These are phyloP conservation scores for Glarea lozoyensis DNA, from an alignment of 495 filamentous ascomycete genomes.

Conservation along the genomic window DNA sequence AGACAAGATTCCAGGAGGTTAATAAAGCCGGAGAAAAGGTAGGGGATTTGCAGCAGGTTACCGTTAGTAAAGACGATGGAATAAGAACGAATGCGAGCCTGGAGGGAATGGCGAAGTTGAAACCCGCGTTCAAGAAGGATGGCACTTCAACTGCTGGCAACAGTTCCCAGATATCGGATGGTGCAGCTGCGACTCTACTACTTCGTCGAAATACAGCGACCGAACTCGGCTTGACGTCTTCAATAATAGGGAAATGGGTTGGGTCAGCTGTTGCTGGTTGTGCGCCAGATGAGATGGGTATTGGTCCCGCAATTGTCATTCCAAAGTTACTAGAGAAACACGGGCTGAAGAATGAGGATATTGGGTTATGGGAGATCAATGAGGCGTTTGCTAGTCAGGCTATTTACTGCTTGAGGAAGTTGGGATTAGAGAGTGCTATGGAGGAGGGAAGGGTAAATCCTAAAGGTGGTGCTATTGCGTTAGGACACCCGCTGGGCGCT, in stretches of 20 bases:
- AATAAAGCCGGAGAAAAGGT: slow-evolving; percentile 51
- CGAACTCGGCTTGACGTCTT: slow-evolving; percentile 55
- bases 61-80: slow-evolving; percentile 71
- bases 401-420: slow-evolving; percentile 65
- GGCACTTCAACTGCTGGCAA: slow-evolving; percentile 82
- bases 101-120: slow-evolving; percentile 66
- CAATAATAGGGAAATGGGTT: slow-evolving; percentile 74
- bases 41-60: slow-evolving; percentile 36
- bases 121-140: slow-evolving; percentile 69
- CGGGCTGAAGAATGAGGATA: slow-evolving; percentile 55
- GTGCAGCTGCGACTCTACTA: slow-evolving; percentile 72
- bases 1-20: slow-evolving; percentile 54
- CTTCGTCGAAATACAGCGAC: slow-evolving; percentile 79
- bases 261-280: slow-evolving; percentile 65
- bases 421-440: slow-evolving; percentile 55
- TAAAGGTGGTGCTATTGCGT: slow-evolving; percentile 85
- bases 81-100: slow-evolving; percentile 56
- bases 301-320: slow-evolving; percentile 79
- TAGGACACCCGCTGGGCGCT: slow-evolving; percentile 88
- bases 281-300: slow-evolving; percentile 85
- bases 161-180: slow-evolving; percentile 78
- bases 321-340: slow-evolving; percentile 64
- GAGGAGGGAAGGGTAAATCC: slow-evolving; percentile 69
- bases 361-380: slow-evolving; percentile 92
- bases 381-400: slow-evolving; percentile 92